Percentiles rank a stretch among this genome's conserved stretches.
phyloP scores from a whole-genome alignment of 495 filamentous ascomycete species.

The Aspergillus diversus region DNA sequence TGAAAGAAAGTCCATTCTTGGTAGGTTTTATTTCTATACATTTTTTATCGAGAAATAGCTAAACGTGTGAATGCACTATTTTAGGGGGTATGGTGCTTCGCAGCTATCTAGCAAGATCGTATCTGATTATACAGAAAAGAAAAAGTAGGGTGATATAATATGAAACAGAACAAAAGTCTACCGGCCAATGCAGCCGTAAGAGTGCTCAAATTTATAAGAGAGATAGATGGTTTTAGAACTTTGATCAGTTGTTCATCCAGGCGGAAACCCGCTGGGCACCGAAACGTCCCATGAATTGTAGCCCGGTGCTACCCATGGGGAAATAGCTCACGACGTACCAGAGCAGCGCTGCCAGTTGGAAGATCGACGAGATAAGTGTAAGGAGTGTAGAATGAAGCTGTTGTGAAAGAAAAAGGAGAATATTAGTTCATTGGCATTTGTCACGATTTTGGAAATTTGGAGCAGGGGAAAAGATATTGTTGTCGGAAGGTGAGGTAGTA shows the following conservation, averaged over 20 bases:
- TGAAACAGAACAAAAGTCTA: not conserved
- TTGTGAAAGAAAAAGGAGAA: slow-evolving; percentile 13
- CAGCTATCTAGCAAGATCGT: not conserved
- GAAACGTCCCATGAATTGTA: slow-evolving; percentile 84
- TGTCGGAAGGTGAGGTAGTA: not conserved
- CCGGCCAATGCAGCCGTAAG: not conserved
- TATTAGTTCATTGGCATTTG: slow-evolving; percentile 14
- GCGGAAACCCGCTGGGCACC: slow-evolving; percentile 80
- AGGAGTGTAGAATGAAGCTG: slow-evolving; percentile 81
- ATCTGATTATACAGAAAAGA: not conserved
- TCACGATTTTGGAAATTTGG: slow-evolving; percentile 1
- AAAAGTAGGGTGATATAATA: not conserved
- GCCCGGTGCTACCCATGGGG: slow-evolving; percentile 88
- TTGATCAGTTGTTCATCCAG: slow-evolving; percentile 81
- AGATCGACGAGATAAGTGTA: slow-evolving; percentile 78
- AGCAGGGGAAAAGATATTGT: not conserved
- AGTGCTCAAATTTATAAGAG: not conserved
- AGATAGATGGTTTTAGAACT: not conserved
- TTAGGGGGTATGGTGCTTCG: not conserved
- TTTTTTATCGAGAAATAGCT: no score
- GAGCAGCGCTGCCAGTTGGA: slow-evolving; percentile 78
- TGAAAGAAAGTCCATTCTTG: no score
- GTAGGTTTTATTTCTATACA: no score
- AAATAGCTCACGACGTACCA: slow-evolving; percentile 99
- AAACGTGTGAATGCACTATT: no score